Conservation (phyloP, 306 rosid genomes). For the Castanospermum australe region DNA sequence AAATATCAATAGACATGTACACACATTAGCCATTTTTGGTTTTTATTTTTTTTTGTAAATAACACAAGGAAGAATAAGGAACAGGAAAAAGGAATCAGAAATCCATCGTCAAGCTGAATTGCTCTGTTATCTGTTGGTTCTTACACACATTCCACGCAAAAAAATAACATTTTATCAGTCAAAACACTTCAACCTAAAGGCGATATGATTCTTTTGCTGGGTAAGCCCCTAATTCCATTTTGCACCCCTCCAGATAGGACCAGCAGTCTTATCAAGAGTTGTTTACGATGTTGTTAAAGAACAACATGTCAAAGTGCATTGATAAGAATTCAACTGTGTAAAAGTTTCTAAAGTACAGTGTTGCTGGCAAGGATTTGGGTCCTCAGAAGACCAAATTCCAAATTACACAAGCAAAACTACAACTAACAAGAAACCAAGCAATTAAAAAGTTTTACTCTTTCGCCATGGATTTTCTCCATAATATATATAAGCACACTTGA, state of each 20-base stretch:
- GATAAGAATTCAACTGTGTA: neutral
- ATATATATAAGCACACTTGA: too few species aligned
- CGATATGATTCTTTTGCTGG: neutral
- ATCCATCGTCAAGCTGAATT: too few species aligned
- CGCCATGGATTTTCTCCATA: conserved; percentile 68
- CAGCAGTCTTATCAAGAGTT: neutral
- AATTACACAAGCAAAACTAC: neutral
- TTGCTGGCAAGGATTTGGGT: neutral
- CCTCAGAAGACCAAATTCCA: neutral
- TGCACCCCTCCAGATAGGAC: neutral
- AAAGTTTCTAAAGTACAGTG: neutral
- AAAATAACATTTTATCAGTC: neutral
- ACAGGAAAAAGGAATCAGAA: too few species aligned
- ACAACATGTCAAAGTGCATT: neutral
- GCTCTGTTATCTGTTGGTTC: too few species aligned
- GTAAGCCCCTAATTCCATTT: neutral
- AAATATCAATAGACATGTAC: too few species aligned
- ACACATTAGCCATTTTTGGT: too few species aligned
- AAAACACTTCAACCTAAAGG: too few species aligned
- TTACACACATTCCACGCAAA: neutral
- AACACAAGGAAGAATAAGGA: too few species aligned
- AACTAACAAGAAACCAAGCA: neutral
- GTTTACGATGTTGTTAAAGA: neutral
- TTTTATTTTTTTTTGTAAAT: too few species aligned
- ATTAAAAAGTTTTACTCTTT: conserved; percentile 1